These are phyloP conservation scores for Neofusicoccum ribis DNA, from an alignment of 2,329 filamentous ascomycete species.

Conservation along the genomic window DNA sequence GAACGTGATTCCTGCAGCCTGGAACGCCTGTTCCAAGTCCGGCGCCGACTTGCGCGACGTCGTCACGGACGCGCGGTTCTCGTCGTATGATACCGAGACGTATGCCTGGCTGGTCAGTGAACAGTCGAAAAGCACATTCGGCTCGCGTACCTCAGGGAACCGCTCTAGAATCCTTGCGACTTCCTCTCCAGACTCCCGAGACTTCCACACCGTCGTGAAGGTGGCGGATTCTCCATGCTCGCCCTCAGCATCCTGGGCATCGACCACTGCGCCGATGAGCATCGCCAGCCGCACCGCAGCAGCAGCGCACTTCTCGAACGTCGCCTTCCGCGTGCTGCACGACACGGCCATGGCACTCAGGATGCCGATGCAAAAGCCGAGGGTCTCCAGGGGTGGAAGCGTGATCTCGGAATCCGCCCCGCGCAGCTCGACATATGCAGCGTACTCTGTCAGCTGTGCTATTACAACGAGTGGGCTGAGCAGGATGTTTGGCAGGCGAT, in stretches of 20 bases:
- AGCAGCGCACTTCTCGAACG: slow-evolving; percentile 10
- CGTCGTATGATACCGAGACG: neutral
- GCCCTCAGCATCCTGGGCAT: slow-evolving; percentile 3
- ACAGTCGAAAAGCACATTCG: no score
- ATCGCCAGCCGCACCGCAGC: slow-evolving; percentile 16
- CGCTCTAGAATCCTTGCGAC: neutral
- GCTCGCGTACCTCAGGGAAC: neutral
- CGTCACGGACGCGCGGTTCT: neutral
- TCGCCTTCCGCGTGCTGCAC: neutral
- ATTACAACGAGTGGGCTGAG: slow-evolving; percentile 42
- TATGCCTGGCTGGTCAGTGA: neutral
- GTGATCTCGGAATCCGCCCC: neutral
- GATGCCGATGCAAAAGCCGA: slow-evolving; percentile 27
- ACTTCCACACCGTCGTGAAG: neutral
- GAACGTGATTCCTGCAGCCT: neutral
- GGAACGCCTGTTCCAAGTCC: neutral
- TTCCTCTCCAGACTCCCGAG: neutral
- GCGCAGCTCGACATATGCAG: slow-evolving; percentile 24
- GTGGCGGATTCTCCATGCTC: neutral
- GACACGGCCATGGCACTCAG: slow-evolving; percentile 17
- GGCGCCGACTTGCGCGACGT: neutral
- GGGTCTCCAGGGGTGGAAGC: slow-evolving; percentile 32
- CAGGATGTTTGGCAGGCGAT: slow-evolving; percentile 32
- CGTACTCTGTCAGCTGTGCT: slow-evolving; percentile 41
- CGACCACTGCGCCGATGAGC: slow-evolving; percentile 18